A percentile compares a stretch with the other conserved stretches of the same genome.
phyloP scores from a whole-genome alignment of 495 filamentous ascomycete genomes.

The Lepidopterella palustris region DNA sequence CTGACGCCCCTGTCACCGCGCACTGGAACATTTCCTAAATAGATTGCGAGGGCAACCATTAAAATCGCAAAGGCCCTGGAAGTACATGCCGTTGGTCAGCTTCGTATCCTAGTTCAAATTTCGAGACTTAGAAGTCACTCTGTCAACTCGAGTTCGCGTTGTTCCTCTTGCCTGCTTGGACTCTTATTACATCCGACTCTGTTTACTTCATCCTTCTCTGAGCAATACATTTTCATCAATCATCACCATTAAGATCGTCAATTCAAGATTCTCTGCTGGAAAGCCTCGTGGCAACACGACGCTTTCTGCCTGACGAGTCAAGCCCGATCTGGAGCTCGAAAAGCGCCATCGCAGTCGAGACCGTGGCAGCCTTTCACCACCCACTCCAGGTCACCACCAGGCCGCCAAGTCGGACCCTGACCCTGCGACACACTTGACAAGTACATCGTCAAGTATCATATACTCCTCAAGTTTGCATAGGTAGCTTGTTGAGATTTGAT shows the following conservation, averaged over 20 bases:
- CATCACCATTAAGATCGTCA: neutral
- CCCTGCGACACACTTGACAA: constrained; percentile 1
- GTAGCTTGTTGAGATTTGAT: neutral
- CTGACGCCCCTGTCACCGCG: constrained; percentile 26
- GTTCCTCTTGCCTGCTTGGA: constrained; percentile 5
- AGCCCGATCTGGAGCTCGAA: constrained; percentile 23
- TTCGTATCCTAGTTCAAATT: constrained; percentile 20
- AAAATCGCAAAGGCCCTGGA: constrained; percentile 9
- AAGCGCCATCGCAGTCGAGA: constrained; percentile 6
- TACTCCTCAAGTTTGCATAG: neutral
- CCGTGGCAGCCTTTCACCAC: constrained; percentile 6
- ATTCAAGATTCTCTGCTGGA: neutral
- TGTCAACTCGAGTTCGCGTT: neutral
- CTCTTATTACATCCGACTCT: neutral
- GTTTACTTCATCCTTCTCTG: constrained; percentile 3
- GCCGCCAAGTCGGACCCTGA: too few species aligned
- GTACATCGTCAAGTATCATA: neutral
- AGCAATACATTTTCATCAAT: constrained; percentile 3
- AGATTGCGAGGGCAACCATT: constrained; percentile 25
- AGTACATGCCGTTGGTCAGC: constrained; percentile 21
- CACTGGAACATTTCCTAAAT: constrained; percentile 26
- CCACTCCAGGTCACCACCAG: constrained; percentile 2
- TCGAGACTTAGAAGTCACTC: constrained; percentile 14
- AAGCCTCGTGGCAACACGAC: constrained; percentile 5
- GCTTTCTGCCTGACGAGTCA: constrained; percentile 22